Conservation (phyloP, 2,329 filamentous ascomycete genomes). For the Sporothrix luriei region DNA sequence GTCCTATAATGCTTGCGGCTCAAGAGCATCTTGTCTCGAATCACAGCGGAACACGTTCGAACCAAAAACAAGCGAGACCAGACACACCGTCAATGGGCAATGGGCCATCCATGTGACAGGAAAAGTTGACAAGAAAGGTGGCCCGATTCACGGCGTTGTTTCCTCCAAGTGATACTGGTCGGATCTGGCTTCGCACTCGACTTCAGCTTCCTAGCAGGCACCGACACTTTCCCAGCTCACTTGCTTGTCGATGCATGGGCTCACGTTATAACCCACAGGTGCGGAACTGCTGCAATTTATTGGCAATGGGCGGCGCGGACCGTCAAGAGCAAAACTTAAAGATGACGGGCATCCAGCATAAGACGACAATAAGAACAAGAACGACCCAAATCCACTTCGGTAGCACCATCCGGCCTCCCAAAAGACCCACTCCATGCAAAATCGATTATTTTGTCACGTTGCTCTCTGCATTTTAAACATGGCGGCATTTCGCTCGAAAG, state of each 20-base stretch:
- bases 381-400: not conserved
- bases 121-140: not conserved
- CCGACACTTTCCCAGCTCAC: not conserved
- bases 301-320: constrained; percentile 5
- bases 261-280: not conserved
- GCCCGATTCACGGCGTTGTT: not conserved
- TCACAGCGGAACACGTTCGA: constrained; percentile 26
- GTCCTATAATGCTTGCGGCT: constrained; percentile 31
- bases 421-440: not conserved
- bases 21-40: constrained; percentile 15
- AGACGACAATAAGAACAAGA: not conserved
- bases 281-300: constrained; percentile 8
- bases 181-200: not conserved
- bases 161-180: not conserved
- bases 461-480: not conserved
- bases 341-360: too few species aligned
- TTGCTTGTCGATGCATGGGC: not conserved
- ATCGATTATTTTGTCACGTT: not conserved
- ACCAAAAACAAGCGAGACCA: not conserved
- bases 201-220: not conserved
- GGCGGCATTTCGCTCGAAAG: not conserved
- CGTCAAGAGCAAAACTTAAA: not conserved
- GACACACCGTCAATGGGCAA: not conserved
- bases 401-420: not conserved
- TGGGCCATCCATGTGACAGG: constrained; percentile 9